These are phyloP conservation scores for Ceratocystis cacaofunesta DNA, from an alignment of 2,329 filamentous ascomycete genomes.

Conservation along the genomic window DNA sequence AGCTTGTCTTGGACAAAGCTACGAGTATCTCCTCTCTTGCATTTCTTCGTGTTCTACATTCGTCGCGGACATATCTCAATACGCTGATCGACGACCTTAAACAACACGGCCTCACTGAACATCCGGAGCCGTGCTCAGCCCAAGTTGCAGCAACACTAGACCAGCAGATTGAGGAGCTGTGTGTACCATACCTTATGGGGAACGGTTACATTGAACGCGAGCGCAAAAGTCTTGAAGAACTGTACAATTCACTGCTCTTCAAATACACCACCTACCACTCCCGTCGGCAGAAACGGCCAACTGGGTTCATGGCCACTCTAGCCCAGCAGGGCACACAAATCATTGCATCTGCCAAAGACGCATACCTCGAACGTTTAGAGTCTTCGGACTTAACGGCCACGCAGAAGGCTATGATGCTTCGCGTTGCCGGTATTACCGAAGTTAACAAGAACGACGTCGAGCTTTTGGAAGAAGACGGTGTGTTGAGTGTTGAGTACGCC, in stretches of 20 bases:
- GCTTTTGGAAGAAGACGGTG: slow-evolving; percentile 77
- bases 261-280: slow-evolving; percentile 95
- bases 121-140: slow-evolving; percentile 79
- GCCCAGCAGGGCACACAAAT: slow-evolving; percentile 83
- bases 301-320: slow-evolving; percentile 82
- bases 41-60: slow-evolving; percentile 79
- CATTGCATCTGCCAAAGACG: slow-evolving; percentile 74
- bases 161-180: slow-evolving; percentile 63
- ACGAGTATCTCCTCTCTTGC: slow-evolving; percentile 81
- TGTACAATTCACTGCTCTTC: slow-evolving; percentile 85
- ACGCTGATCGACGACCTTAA: slow-evolving; percentile 84
- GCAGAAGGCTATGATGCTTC: slow-evolving; percentile 79
- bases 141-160: slow-evolving; percentile 65
- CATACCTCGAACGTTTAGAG: slow-evolving; percentile 77
- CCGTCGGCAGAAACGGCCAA: slow-evolving; percentile 70
- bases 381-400: slow-evolving; percentile 76
- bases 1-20: slow-evolving; percentile 92
- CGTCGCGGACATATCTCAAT: slow-evolving; percentile 78
- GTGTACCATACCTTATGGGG: slow-evolving; percentile 53
- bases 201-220: slow-evolving; percentile 59
- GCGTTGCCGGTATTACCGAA: slow-evolving; percentile 71
- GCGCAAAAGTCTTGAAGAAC: slow-evolving; percentile 55
- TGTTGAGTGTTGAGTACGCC: slow-evolving; percentile 68
- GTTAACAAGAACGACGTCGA: slow-evolving; percentile 73
- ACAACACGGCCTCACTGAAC: slow-evolving; percentile 82